Evolutionary conservation across 192 early-diverging fungal species (phyloP).

Genomic region (Gryganskiella cystojenkinii): DNA sequence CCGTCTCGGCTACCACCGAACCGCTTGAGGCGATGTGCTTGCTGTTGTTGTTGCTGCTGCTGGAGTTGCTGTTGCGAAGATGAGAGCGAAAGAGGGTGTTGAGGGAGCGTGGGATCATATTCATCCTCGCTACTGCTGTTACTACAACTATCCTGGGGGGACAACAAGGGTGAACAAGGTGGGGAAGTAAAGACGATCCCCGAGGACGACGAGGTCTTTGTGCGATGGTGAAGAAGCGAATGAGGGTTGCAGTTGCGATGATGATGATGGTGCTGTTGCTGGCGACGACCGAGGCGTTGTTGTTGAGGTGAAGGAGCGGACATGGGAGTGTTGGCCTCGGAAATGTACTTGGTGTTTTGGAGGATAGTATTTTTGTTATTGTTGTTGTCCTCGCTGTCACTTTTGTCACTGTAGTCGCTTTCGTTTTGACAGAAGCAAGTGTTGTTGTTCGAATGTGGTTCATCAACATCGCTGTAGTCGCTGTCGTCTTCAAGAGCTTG

Average conservation of each 20-base stretch:
- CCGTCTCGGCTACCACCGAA: slow-evolving; percentile 26
- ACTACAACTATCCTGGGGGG: slow-evolving; percentile 40
- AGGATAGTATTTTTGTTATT: no score
- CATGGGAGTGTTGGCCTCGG: not conserved
- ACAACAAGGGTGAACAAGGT: slow-evolving; percentile 45
- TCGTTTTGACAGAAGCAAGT: not conserved
- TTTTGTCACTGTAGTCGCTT: not conserved
- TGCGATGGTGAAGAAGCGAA: slow-evolving; percentile 27
- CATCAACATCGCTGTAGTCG: not conserved
- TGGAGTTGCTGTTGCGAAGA: slow-evolving; percentile 22
- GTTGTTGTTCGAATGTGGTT: not conserved
- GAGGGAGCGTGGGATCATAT: slow-evolving; percentile 9
- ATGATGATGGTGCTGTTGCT: not conserved
- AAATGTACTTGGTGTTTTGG: not conserved
- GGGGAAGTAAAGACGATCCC: slow-evolving; percentile 14
- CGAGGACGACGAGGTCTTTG: not conserved
- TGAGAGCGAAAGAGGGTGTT: slow-evolving; percentile 10
- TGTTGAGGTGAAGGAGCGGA: not conserved
- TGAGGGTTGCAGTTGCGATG: slow-evolving; percentile 9
- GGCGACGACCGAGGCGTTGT: not conserved
- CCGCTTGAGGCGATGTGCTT: slow-evolving; percentile 27
- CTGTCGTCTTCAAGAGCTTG: not conserved
- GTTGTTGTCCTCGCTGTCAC: no score
- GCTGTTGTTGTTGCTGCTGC: slow-evolving; percentile 31
- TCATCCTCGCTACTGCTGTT: slow-evolving; percentile 44